Base-by-base conservation (phyloP, 495 filamentous ascomycete species). In the Clavariopsis aquatica region DNA sequence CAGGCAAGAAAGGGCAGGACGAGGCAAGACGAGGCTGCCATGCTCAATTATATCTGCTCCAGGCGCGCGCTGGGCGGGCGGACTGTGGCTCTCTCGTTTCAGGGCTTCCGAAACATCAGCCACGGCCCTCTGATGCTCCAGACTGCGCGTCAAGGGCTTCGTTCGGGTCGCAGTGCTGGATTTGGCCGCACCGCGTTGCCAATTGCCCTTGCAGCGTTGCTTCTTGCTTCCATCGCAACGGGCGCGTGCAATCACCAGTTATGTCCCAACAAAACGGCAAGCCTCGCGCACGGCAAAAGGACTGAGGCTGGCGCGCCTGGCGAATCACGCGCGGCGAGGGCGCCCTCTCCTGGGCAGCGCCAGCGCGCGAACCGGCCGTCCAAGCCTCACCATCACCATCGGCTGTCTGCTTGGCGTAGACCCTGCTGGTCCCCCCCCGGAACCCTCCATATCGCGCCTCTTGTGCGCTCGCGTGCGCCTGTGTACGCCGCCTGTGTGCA, bases 281-380 rank as follows among this genome's bases (percentile, higher is more conserved):
- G 20, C 45, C 57, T 65, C 47, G 62, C 62, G 34, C 55, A 52
- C 47, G 52, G 49, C 38, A 17, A n/a, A 6, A 8, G n/a, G 13
- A 43, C 5, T 9, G n/a, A n/a, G n/a, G n/a, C n/a, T n/a, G n/a
- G n/a, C n/a, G n/a, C n/a, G n/a, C n/a, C n/a, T n/a, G n/a, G 38
- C 38, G 4, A 8, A 15, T n/a, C 6, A 43, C n/a, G 2, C n/a
- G 9, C 8, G n/a, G 38, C 38, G n/a, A 8, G 4, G 13, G 15
- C 46, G 61, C 41, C 45, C 59, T 65, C 62, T 59, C 62, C 62
- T 65, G 62, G 59, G 46, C 62, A 59, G 52, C n/a, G 53, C 20
- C 62, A 13, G 1, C 10, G 17, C 57, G 57, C 46, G 57, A 51
- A 23, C 49, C 27, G 22, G 15, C 7, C 47, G 26, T 29, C 24